Percentiles rank a stretch among this genome's conserved stretches.
These are phyloP conservation scores for Typha latifolia DNA, from an alignment of 176 grass and related monocot genomes.

Conservation along the genomic window DNA sequence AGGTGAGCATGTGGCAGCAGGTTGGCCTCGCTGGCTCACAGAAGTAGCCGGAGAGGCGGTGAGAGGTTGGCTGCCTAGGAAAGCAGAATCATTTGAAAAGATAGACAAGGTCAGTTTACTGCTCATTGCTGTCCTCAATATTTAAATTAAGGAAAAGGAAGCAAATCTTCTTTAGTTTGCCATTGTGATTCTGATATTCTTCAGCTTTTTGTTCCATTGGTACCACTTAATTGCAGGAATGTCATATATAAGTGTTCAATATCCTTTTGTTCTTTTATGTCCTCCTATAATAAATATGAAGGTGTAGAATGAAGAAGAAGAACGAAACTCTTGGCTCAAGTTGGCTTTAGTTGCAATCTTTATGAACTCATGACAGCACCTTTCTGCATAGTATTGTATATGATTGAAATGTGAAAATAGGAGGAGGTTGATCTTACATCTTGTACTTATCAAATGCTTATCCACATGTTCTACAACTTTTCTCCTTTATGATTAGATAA, in stretches of 20 bases:
- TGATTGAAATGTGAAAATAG: too few species aligned
- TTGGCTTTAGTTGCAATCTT: too few species aligned
- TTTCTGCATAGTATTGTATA: too few species aligned
- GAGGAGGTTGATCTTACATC: too few species aligned
- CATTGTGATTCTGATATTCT: background rate
- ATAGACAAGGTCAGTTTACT: conserved; percentile 62
- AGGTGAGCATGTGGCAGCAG: conserved; percentile 47
- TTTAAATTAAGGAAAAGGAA: background rate
- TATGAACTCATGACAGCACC: too few species aligned
- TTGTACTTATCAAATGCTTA: too few species aligned
- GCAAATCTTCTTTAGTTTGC: background rate
- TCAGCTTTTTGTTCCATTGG: background rate
- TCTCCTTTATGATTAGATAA: too few species aligned
- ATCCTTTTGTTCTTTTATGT: too few species aligned
- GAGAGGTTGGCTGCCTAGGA: conserved; percentile 80
- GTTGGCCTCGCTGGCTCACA: conserved; percentile 87
- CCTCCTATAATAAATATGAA: too few species aligned
- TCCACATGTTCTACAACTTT: too few species aligned
- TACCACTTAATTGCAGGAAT: background rate
- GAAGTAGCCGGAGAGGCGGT: conserved; percentile 82
- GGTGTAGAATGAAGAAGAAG: too few species aligned
- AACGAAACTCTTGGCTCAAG: too few species aligned
- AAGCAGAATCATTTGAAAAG: conserved; percentile 92
- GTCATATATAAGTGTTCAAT: background rate
- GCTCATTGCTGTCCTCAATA: background rate